A percentile compares a stretch with the other conserved stretches of the same genome.
These are phyloP conservation scores for Dipteronia dyeriana DNA, from an alignment of 345 rosid species.

Conservation along the genomic window DNA sequence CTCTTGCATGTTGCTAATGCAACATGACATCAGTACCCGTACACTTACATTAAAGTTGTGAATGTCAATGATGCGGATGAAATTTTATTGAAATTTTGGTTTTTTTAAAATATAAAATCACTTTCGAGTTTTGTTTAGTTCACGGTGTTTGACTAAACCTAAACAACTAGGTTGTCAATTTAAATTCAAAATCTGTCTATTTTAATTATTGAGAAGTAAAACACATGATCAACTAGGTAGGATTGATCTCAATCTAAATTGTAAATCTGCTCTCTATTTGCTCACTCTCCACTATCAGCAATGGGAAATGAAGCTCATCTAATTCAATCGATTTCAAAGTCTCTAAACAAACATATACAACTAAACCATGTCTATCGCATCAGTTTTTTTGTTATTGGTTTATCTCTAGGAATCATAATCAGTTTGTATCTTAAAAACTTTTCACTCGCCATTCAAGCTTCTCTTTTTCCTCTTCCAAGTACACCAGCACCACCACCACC, in stretches of 20 bases:
- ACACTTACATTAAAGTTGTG: no score
- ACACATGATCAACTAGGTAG: background rate
- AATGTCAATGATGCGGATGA: no score
- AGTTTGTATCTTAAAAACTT: constrained; percentile 36
- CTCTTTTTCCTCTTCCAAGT: background rate
- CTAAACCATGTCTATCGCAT: constrained; percentile 17
- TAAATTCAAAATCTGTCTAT: no score
- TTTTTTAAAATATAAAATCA: no score
- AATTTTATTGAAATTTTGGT: no score
- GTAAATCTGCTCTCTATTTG: background rate
- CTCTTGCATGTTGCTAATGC: background rate
- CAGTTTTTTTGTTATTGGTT: constrained; percentile 39
- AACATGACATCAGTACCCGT: no score
- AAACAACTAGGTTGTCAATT: no score
- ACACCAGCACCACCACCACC: background rate
- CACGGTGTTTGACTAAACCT: no score
- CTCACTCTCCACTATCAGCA: constrained; percentile 17
- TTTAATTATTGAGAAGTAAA: no score
- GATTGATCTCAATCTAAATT: background rate
- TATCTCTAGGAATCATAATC: constrained; percentile 43
- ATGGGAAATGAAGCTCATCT: constrained; percentile 20
- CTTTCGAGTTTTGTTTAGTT: no score
- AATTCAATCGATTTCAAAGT: constrained; percentile 27
- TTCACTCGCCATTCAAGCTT: constrained; percentile 6
- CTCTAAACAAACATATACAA: constrained; percentile 11